Conservation (phyloP, 1,139 yeast species). For the Suhomyces chickasaworum region DNA sequence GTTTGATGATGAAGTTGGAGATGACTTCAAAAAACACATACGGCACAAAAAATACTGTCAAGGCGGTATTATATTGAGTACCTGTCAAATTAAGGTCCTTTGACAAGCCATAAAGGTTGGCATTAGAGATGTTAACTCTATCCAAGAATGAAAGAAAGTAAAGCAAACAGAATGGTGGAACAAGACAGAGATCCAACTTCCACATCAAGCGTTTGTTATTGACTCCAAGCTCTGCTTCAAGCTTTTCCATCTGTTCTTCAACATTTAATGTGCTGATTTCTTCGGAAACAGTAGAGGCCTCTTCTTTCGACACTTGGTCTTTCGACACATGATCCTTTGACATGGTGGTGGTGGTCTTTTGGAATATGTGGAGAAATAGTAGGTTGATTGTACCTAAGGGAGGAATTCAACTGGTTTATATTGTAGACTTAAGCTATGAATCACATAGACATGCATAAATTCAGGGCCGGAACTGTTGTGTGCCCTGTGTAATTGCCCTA, state of each 20-base stretch:
- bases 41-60: slow-evolving; percentile 73
- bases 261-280: slow-evolving; percentile 5
- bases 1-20: slow-evolving; percentile 63
- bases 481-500: not conserved
- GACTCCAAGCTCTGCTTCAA: slow-evolving; percentile 37
- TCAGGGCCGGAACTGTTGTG: not conserved
- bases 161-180: slow-evolving; percentile 69
- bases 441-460: not conserved
- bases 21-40: slow-evolving; percentile 68
- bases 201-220: slow-evolving; percentile 54
- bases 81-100: slow-evolving; percentile 54
- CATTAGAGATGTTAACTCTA: slow-evolving; percentile 75
- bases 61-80: slow-evolving; percentile 61
- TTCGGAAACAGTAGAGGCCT: slow-evolving; percentile 1
- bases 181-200: slow-evolving; percentile 65
- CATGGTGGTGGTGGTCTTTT: no score
- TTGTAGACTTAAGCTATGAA: not conserved
- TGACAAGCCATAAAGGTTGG: slow-evolving; percentile 65
- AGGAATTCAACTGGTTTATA: not conserved
- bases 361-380: not conserved
- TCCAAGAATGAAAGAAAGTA: slow-evolving; percentile 72
- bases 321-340: not conserved
- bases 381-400: not conserved
- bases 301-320: slow-evolving; percentile 7
- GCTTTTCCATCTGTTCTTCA: slow-evolving; percentile 27